Evolutionary conservation across 2,329 filamentous ascomycete genomes (phyloP), one percentile per base, ranked within the genome.

Genomic region (Stemphylium beticola): DNA sequence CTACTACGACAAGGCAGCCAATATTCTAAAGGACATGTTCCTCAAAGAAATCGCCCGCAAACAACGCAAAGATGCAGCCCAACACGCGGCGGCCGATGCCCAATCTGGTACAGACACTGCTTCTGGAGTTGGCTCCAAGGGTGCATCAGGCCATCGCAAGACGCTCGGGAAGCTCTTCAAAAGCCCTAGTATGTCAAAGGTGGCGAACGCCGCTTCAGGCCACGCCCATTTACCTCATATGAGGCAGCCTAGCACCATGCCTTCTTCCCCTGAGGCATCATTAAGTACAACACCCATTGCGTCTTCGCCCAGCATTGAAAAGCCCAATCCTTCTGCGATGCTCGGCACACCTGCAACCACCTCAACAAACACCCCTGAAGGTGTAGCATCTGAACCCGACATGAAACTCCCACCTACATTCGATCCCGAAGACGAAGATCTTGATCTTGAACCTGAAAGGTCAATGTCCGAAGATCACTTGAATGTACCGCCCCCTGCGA

Each of bases 1-100:
- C 57, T 99, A 99, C 76, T 99, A 99, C 74, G 91, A 98, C 69
- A 91, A 92, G 69, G 95, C 89, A 65, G 87, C 95, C 18, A 87
- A 82, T 55, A 96, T 98, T 43, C 79, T 99, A 46, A 91, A 88
- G 69, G 88, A 95, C 6, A 91, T 96, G 72, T 98, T 99, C 64
- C 81, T 96, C 60, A 86, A 86, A 60, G 93, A 97, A 74, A 91
- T 87, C 68, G 77, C 86, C 47, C 84, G 85, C 33, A 84, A 82
- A 64, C 77, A 78, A 49, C 81, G 83, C 26, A 74, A 72, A 49
- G 64, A 67, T 78, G 62, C 60, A 22, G 66, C 84, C 6, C 62
- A 67, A 22, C 57, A 58, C n/a, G 65, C 62, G 22, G 58, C 65
- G 32, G 79, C 82, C n/a, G 71, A 71, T 36, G 50, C 61, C 14